Evolutionary conservation across 78 protist genomes (phyloP).

Genomic region (Speleostelium caveatum): DNA sequence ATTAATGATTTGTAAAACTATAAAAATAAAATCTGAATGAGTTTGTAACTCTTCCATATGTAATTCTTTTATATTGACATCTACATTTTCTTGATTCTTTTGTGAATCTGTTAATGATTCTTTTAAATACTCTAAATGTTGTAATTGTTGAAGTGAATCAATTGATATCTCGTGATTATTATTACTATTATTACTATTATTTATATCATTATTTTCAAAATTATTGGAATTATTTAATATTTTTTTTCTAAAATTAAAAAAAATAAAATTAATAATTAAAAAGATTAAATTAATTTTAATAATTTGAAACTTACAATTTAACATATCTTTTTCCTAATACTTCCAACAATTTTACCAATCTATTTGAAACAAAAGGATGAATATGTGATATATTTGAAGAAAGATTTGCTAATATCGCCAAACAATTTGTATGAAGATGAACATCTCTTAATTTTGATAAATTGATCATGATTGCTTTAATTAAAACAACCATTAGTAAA

Average conservation of each 20-base stretch:
- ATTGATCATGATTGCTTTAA: constrained; percentile 66
- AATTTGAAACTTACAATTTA: constrained; percentile 9
- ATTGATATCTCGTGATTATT: background rate
- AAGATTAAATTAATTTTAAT: background rate
- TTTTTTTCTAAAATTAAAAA: background rate
- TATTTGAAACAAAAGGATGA: constrained; percentile 73
- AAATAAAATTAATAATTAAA: background rate
- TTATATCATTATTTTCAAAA: background rate
- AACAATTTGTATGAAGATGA: constrained; percentile 81
- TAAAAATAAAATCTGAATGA: constrained; percentile 56
- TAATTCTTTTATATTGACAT: constrained; percentile 16
- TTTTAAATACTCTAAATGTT: background rate
- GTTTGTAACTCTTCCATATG: constrained; percentile 53
- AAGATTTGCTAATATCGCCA: constrained; percentile 81
- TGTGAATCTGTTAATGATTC: constrained; percentile 30
- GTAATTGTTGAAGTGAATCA: background rate
- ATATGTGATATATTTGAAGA: constrained; percentile 75
- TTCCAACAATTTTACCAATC: constrained; percentile 80
- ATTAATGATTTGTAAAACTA: constrained; percentile 62
- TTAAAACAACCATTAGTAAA: constrained; percentile 70
- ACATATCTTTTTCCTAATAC: constrained; percentile 62
- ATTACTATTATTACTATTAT: background rate
- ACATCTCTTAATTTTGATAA: constrained; percentile 72
- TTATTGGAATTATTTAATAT: background rate
- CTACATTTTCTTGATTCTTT: background rate